Conservation (phyloP, 164 flowering plant genomes). For the Liriodendron chinense region DNA sequence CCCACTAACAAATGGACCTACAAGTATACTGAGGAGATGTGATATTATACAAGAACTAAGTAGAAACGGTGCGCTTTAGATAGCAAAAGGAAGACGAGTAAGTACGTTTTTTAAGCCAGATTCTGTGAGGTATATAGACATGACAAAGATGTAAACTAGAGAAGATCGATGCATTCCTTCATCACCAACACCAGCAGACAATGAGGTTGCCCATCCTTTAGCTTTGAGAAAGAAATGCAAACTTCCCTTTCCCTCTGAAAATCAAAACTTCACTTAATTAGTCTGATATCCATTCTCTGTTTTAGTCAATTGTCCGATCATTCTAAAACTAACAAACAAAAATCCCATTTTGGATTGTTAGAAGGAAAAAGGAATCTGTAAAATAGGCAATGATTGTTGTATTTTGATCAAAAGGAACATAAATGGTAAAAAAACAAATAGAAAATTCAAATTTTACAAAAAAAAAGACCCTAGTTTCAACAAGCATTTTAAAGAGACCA, state of each 20-base stretch:
- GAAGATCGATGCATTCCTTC: constrained; percentile 87
- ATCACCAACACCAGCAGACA: constrained; percentile 97
- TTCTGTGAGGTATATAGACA: constrained; percentile 83
- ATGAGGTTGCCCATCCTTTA: constrained; percentile 86
- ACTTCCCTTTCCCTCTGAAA: constrained; percentile 94
- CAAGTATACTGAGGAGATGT: neutral
- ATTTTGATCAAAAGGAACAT: neutral
- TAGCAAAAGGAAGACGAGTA: neutral
- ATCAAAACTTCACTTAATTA: neutral
- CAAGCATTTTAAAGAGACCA: neutral
- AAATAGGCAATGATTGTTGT: neutral
- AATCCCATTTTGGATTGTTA: neutral
- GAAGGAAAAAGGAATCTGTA: neutral
- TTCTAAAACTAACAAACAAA: neutral
- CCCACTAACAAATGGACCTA: neutral
- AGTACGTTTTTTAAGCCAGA: constrained; percentile 83
- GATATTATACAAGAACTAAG: neutral
- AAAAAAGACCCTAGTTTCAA: neutral
- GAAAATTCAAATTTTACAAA: neutral
- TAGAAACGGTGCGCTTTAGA: neutral
- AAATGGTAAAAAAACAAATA: no score
- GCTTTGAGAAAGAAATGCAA: constrained; percentile 73
- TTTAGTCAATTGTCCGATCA: neutral
- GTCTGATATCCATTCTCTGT: neutral
- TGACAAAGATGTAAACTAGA: constrained; percentile 71